phyloP scores from a whole-genome alignment of 768 basidiomycete genomes.

The Thelephora ganbajun region DNA sequence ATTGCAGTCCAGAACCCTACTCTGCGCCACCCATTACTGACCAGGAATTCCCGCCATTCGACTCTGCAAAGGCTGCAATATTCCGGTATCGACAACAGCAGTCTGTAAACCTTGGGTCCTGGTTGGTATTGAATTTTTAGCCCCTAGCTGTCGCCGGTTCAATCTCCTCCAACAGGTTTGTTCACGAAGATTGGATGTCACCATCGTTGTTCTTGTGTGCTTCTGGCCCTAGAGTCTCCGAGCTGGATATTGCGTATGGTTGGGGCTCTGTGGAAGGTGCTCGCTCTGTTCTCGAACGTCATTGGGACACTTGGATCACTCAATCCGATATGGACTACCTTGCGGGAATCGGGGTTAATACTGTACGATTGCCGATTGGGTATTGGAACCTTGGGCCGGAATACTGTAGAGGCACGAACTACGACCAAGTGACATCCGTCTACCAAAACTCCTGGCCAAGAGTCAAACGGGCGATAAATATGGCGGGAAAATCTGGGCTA shows the following conservation, averaged over 20 bases:
- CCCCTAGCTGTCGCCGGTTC: background rate
- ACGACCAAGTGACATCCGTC: constrained; percentile 25
- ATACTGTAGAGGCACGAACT: constrained; percentile 22
- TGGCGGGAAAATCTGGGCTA: constrained; percentile 25
- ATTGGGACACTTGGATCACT: constrained; percentile 65
- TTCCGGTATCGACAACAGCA: constrained; percentile 52
- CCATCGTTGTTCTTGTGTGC: constrained; percentile 52
- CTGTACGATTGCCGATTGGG: constrained; percentile 43
- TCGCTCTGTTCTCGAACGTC: constrained; percentile 40
- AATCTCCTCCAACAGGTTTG: constrained; percentile 32
- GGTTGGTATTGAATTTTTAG: constrained; percentile 19
- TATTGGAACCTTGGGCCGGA: constrained; percentile 31
- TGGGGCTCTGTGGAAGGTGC: constrained; percentile 34
- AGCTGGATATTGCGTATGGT: constrained; percentile 54
- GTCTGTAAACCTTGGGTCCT: constrained; percentile 52
- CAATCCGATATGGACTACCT: constrained; percentile 56
- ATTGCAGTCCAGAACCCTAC: constrained; percentile 14
- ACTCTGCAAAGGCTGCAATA: constrained; percentile 31
- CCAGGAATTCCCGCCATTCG: constrained; percentile 32
- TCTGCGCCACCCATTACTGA: constrained; percentile 11
- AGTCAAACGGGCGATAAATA: constrained; percentile 28
- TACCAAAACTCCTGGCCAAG: constrained; percentile 31
- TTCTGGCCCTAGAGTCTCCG: constrained; percentile 32
- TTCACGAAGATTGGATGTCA: constrained; percentile 65
- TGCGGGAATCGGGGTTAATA: constrained; percentile 39